Evolutionary conservation across 1,139 yeast genomes (phyloP), one percentile per base, ranked within the genome.

Genomic region (Sugiyamaella novakii): DNA sequence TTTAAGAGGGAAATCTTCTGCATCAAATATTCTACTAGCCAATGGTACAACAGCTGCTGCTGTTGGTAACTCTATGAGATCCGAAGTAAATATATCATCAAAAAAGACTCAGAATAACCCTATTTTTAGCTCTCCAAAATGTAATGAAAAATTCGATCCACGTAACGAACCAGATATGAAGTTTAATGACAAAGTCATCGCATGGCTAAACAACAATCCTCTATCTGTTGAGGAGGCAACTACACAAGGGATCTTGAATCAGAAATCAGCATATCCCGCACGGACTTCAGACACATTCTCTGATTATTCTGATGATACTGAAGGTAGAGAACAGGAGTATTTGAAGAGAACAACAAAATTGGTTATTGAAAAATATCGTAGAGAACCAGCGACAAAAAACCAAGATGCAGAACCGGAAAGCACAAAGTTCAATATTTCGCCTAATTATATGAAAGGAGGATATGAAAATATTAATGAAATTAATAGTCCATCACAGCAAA

Each of bases 131-230:
- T 31, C 27, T 14, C 43, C 30, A 29, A 21, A 39, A 21, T 29
- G 35, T 25, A 29, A 34, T n/a, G 38, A 34, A 4, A 11, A 19
- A 14, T 55, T 54, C 38, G 51, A 50, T 21, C 60, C 60, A 1
- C 45, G 62, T 4, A 48, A 50, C 25, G 64, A 60, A 28, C 46
- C 47, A 12, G 54, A 54, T 35, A 59, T 60, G 63, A 50, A 51
- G 14, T 55, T 41, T 42, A 39, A 51, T 12, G 54, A 52, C 17
- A 61, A 61, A 44, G 62, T 60, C 5, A 17, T 39, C 3, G 43
- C 41, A 14, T 61, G 65, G 65, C 50, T 59, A 12, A 54, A 42
- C 18, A 45, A 34, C 12, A 15, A 27, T 8, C 31, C 34, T 10
- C 38, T 35, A 14, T 43, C 47, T 19, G 35, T 18, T 17, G 42